Conservation (phyloP, 768 basidiomycete species). For the Tephrocybe sp. region DNA sequence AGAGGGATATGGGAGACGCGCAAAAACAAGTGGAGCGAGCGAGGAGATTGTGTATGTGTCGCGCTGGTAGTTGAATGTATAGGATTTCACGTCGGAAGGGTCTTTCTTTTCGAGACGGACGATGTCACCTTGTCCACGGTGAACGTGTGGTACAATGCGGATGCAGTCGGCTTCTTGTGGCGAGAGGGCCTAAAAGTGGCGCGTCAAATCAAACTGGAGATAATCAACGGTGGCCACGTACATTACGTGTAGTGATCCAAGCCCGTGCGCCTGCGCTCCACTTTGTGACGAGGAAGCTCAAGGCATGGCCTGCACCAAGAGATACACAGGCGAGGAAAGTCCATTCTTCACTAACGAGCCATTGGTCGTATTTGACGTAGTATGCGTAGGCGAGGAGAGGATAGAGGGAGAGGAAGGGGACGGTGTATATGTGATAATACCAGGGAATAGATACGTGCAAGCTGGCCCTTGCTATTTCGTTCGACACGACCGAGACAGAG, state of each 20-base stretch:
- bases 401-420: constrained; percentile 79
- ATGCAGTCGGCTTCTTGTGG: constrained; percentile 77
- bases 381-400: constrained; percentile 89
- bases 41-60: constrained; percentile 82
- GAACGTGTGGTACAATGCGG: constrained; percentile 73
- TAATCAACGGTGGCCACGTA: constrained; percentile 24
- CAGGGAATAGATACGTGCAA: constrained; percentile 67
- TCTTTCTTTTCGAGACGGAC: constrained; percentile 68
- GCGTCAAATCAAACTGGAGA: background rate
- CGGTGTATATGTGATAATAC: constrained; percentile 68
- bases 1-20: constrained; percentile 85
- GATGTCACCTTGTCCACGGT: constrained; percentile 89
- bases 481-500: constrained; percentile 53
- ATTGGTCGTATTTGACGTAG: constrained; percentile 85
- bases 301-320: constrained; percentile 82
- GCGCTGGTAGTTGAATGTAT: constrained; percentile 90
- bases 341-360: constrained; percentile 95
- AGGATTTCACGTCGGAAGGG: constrained; percentile 54
- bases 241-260: constrained; percentile 76
- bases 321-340: constrained; percentile 90
- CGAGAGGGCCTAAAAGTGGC: constrained; percentile 48
- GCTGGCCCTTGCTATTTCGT: constrained; percentile 66
- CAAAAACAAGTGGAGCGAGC: constrained; percentile 59
- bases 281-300: constrained; percentile 87
- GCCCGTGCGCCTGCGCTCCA: constrained; percentile 84